Evolutionary conservation across 2,329 filamentous ascomycete species (phyloP).

Genomic region (Penicillium sp.): DNA sequence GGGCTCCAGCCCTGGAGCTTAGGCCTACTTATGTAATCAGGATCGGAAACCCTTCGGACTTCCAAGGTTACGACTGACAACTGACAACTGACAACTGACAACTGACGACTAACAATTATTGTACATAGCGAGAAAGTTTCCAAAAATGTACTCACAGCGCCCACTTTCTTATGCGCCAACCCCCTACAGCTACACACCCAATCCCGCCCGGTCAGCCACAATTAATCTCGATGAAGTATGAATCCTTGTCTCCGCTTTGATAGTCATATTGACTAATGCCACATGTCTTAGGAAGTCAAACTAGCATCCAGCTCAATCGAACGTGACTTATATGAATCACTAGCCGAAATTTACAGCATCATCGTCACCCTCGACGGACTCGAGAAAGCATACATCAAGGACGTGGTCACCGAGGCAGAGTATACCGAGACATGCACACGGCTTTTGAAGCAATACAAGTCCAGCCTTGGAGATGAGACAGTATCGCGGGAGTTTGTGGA

Average conservation of each 20-base stretch:
- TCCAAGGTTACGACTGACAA: no score
- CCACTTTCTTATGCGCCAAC: constrained; percentile 80
- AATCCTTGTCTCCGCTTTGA: constrained; percentile 3
- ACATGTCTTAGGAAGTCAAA: constrained; percentile 73
- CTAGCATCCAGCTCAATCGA: constrained; percentile 81
- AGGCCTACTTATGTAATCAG: no score
- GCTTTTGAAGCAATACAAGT: constrained; percentile 94
- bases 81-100: neutral
- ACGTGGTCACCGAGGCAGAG: constrained; percentile 84
- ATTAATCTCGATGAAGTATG: constrained; percentile 89
- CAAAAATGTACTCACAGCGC: constrained; percentile 47
- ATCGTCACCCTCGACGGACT: constrained; percentile 92
- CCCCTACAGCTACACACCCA: constrained; percentile 87
- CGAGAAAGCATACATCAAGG: constrained; percentile 94
- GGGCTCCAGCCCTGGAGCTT: no score
- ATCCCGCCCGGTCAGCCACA: constrained; percentile 75
- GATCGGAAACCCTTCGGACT: neutral
- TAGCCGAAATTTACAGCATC: constrained; percentile 97
- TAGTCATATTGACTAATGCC: constrained; percentile 18
- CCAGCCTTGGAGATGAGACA: constrained; percentile 82
- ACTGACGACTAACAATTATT: neutral
- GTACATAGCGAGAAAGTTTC: neutral
- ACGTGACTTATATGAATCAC: constrained; percentile 89
- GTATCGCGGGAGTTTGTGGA: constrained; percentile 87
- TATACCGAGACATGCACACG: constrained; percentile 97